Evolutionary conservation across 225 moss, liverwort and hornwort species (phyloP), one percentile per base, ranked within the genome.

Genomic region (Thuidium tamariscinum): DNA sequence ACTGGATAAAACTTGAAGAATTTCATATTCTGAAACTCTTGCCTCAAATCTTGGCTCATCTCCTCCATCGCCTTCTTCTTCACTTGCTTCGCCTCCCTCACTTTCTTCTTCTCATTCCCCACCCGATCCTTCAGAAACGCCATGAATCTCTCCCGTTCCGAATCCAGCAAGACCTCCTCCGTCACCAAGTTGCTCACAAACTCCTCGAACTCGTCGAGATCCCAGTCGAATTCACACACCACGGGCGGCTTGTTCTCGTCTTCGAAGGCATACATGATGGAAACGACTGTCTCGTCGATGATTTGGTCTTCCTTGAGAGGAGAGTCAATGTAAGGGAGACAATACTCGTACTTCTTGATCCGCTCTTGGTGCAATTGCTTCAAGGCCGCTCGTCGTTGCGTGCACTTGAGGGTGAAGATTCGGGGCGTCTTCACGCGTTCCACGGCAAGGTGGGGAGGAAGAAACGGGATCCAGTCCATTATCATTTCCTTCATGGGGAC

Each of bases 401-500:
- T 94, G 88, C 97, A 97, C 89, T 96, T 97, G 75, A 97, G 85
- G 19, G 97, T 97, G 80, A 93, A 97, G 83, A 97, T 95, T 69
- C 92, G 91, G 11, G 77, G 82, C 8, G 90, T 90, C 85, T 69
- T 68, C 37, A 66, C 83, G 17, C 87, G 77, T 46, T 88, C 87
- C 36, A 61, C 77, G 13, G 83, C 78, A 46, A 59, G 77, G 41
- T 93, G 91, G 51, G 88, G 89, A 12, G 93, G 94, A 60, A 96
- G 91, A 41, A 93, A 96, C 11, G 95, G 97, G 67, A 96, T 88
- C 97, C 94, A 97, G 75, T 89, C 96, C 97, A 96, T 97, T 66
- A 95, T 97, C 95, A 97, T 95, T 84, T 95, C 95, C 92, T 89
- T 93, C 97, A 95, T 95, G 16, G 95, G 94, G 46, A 97, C 94